Percentiles rank a stretch among this genome's conserved stretches.
phyloP scores from a whole-genome alignment of 2,329 filamentous ascomycete species.

The Botryotinia convoluta region DNA sequence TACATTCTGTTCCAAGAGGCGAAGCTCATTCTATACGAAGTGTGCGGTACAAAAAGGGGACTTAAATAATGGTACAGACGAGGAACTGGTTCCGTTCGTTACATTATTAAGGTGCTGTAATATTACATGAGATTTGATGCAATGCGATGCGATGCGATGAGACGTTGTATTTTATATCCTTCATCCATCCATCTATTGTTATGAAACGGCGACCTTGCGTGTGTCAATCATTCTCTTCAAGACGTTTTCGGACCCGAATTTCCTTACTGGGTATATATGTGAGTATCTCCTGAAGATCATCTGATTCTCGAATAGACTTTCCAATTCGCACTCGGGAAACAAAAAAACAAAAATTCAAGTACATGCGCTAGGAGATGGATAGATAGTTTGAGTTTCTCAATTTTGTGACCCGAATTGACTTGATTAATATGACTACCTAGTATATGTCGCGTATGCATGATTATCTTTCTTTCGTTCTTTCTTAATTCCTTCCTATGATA shows the following conservation, averaged over 20 bases:
- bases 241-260: neutral
- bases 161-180: slow-evolving; percentile 1
- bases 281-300: slow-evolving; percentile 11
- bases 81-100: neutral
- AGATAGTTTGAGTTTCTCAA: neutral
- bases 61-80: neutral
- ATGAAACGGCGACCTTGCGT: neutral
- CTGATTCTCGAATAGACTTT: slow-evolving; percentile 10
- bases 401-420: neutral
- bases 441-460: neutral
- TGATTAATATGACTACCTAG: neutral
- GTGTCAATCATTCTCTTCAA: neutral
- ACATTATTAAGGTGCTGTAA: neutral
- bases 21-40: neutral
- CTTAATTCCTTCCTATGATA: slow-evolving; percentile 10
- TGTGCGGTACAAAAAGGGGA: neutral
- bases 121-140: neutral
- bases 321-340: neutral
- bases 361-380: neutral
- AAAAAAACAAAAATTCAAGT: neutral
- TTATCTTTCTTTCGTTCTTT: slow-evolving; percentile 8
- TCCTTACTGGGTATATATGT: neutral
- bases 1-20: neutral
- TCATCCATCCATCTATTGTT: neutral
- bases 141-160: slow-evolving; percentile 7